A percentile compares a stretch with the other conserved stretches of the same genome.
These are phyloP conservation scores for Margaritispora aquatica DNA, from an alignment of 495 filamentous ascomycete genomes.

Conservation along the genomic window DNA sequence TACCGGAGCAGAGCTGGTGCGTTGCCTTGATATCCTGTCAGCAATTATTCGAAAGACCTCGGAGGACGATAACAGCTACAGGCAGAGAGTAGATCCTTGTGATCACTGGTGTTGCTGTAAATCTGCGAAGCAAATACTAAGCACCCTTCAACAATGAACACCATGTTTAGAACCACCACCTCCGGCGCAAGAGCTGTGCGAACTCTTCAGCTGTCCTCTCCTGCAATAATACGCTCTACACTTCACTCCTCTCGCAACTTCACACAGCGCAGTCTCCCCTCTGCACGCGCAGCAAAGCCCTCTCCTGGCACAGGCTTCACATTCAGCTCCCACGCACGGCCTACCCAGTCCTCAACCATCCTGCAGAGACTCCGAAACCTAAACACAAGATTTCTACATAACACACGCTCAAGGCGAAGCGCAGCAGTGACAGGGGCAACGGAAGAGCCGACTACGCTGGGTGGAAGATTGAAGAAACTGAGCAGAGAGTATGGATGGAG, in stretches of 20 bases:
- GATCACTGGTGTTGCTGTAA: no score
- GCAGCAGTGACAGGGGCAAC: conserved; percentile 4
- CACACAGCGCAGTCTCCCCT: conserved; percentile 7
- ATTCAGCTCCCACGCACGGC: conserved; percentile 16
- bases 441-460: conserved; percentile 47
- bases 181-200: conserved; percentile 6
- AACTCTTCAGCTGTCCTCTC: background rate
- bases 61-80: background rate
- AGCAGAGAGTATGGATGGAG: conserved; percentile 93
- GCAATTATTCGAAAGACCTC: background rate
- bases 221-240: background rate
- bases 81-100: no score
- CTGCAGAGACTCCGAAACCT: conserved; percentile 10
- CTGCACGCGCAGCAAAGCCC: background rate
- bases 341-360: conserved; percentile 6
- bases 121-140: no score
- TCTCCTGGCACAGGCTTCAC: conserved; percentile 9
- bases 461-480: conserved; percentile 69
- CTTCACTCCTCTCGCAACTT: conserved; percentile 5
- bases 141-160: no score
- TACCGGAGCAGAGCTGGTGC: background rate
- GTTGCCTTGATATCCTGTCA: background rate
- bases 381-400: conserved; percentile 19
- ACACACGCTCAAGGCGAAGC: conserved; percentile 12
- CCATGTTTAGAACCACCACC: conserved; percentile 20